phyloP scores from a whole-genome alignment of 2,329 filamentous ascomycete species.

The Dactylellina haptotyla region DNA sequence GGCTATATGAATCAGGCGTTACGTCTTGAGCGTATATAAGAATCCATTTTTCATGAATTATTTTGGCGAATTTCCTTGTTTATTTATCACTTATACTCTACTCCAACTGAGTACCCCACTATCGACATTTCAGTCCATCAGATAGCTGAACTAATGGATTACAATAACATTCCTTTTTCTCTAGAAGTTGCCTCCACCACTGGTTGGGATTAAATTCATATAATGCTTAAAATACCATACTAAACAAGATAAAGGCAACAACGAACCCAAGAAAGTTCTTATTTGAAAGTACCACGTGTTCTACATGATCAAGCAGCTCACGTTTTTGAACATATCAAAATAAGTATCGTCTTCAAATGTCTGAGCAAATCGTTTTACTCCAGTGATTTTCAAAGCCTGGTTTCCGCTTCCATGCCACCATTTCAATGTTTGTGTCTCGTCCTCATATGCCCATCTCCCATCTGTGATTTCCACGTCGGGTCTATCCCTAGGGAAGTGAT shows the following conservation, averaged over 20 bases:
- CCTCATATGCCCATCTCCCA: constrained; percentile 90
- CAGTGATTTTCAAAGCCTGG: constrained; percentile 80
- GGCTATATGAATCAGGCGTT: too few relatives aligned
- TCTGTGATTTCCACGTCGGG: constrained; percentile 79
- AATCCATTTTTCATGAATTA: too few relatives aligned
- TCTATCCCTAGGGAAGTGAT: constrained; percentile 83
- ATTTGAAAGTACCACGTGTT: not conserved
- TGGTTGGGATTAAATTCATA: too few relatives aligned
- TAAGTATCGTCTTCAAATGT: constrained; percentile 80
- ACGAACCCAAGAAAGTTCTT: not conserved
- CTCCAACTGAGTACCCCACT: too few relatives aligned
- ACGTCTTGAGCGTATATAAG: too few relatives aligned
- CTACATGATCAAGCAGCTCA: constrained; percentile 67
- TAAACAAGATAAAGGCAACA: not conserved
- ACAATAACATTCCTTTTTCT: too few relatives aligned
- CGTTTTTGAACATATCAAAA: constrained; percentile 67
- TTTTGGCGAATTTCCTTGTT: too few relatives aligned
- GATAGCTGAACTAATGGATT: too few relatives aligned
- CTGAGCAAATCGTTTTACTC: constrained; percentile 70
- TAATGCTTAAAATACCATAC: too few relatives aligned
- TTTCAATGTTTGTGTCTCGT: constrained; percentile 79
- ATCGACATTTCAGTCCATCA: too few relatives aligned
- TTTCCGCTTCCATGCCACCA: constrained; percentile 95
- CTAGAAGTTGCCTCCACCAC: too few relatives aligned
- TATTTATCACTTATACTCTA: too few relatives aligned